These are phyloP conservation scores for Actinomucor elegans DNA, from an alignment of 371 early-diverging fungal genomes.

Conservation along the genomic window DNA sequence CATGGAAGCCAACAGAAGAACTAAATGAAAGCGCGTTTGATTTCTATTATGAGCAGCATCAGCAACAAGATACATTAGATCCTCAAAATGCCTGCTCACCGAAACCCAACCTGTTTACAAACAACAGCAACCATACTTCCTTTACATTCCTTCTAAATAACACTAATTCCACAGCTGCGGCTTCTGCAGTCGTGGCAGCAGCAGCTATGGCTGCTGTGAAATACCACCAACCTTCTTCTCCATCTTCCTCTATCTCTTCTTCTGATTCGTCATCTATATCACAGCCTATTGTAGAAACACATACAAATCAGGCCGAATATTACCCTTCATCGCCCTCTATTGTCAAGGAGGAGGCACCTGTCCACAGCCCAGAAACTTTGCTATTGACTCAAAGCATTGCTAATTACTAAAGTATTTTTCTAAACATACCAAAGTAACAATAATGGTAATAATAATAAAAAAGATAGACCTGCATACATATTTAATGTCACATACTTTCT, in stretches of 20 bases:
- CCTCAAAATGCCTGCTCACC: neutral
- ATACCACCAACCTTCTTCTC: neutral
- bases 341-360: too few relatives aligned
- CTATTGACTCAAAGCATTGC: too few relatives aligned
- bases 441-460: too few relatives aligned
- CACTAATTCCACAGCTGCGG: conserved; percentile 3
- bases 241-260: neutral
- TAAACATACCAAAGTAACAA: too few relatives aligned
- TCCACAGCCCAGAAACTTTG: too few relatives aligned
- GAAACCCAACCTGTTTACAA: neutral
- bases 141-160: neutral
- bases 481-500: too few relatives aligned
- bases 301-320: too few relatives aligned
- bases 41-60: conserved; percentile 11
- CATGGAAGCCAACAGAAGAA: neutral
- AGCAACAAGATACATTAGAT: neutral
- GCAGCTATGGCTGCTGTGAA: conserved; percentile 18
- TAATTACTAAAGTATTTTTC: too few relatives aligned
- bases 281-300: too few relatives aligned
- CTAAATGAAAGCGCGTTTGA: conserved; percentile 1
- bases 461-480: too few relatives aligned
- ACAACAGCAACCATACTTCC: neutral
- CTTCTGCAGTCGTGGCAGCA: conserved; percentile 14
- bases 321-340: too few relatives aligned
- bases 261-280: too few relatives aligned